Evolutionary conservation across 2,329 filamentous ascomycete species (phyloP).

Genomic region (Tolypocladium guangdongense): DNA sequence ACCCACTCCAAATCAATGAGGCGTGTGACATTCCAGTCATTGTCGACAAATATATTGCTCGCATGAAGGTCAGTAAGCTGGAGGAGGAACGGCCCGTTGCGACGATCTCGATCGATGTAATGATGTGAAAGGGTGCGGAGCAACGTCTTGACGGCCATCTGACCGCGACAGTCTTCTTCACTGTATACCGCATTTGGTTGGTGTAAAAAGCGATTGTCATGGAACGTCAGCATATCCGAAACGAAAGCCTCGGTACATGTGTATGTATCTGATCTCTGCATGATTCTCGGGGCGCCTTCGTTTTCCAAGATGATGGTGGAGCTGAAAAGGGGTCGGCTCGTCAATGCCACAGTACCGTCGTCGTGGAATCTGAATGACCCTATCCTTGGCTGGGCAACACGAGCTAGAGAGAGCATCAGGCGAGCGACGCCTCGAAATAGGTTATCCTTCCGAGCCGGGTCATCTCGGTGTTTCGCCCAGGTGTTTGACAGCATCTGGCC

Average conservation of each 20-base stretch:
- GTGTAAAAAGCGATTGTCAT: slow-evolving; percentile 13
- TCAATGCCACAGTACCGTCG: slow-evolving; percentile 16
- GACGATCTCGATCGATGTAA: slow-evolving; percentile 9
- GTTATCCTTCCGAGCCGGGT: slow-evolving; percentile 7
- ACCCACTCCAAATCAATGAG: slow-evolving; percentile 24
- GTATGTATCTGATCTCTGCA: slow-evolving; percentile 18
- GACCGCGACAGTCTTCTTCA: slow-evolving; percentile 14
- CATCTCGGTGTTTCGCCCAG: slow-evolving; percentile 8
- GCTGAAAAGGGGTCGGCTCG: slow-evolving; percentile 19
- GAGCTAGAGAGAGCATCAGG: slow-evolving; percentile 16
- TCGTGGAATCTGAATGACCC: slow-evolving; percentile 17
- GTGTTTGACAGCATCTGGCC: slow-evolving; percentile 18
- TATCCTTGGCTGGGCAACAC: slow-evolving; percentile 16
- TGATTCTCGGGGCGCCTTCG: slow-evolving; percentile 17
- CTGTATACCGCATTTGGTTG: slow-evolving; percentile 13
- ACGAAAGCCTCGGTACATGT: slow-evolving; percentile 14
- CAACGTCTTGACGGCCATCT: slow-evolving; percentile 15
- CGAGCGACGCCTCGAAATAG: slow-evolving; percentile 17
- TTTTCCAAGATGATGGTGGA: slow-evolving; percentile 20
- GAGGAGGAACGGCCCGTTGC: slow-evolving; percentile 16
- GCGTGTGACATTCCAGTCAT: slow-evolving; percentile 21
- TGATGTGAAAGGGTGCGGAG: slow-evolving; percentile 13
- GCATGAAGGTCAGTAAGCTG: slow-evolving; percentile 19
- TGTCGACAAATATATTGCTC: slow-evolving; percentile 24
- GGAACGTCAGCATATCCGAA: slow-evolving; percentile 11